These are phyloP conservation scores for Aureobasidium leucospermi DNA, from an alignment of 2,329 filamentous ascomycete species.

Conservation along the genomic window DNA sequence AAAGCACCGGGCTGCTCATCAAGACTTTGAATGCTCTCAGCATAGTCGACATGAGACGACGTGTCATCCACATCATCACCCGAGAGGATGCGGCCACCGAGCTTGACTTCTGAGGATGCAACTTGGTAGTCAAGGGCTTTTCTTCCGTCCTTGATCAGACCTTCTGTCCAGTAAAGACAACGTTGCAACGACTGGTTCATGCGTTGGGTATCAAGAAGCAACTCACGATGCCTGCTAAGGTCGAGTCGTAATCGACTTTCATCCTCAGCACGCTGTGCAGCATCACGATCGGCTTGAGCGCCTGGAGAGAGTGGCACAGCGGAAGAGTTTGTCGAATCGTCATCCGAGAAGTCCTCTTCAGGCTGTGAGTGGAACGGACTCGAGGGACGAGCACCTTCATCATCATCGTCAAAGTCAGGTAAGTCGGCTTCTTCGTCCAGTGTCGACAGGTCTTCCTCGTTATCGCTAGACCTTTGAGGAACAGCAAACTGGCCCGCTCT, in stretches of 20 bases:
- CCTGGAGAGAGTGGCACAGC: conserved; percentile 23
- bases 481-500: conserved; percentile 68
- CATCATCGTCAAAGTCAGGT: conserved; percentile 28
- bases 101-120: conserved; percentile 66
- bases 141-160: conserved; percentile 79
- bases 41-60: conserved; percentile 20
- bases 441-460: background rate
- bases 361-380: conserved; percentile 16
- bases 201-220: conserved; percentile 84
- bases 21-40: conserved; percentile 20
- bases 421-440: conserved; percentile 29
- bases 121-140: conserved; percentile 82
- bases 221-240: conserved; percentile 77
- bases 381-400: conserved; percentile 22
- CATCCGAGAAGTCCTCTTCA: conserved; percentile 20
- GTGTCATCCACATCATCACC: conserved; percentile 49
- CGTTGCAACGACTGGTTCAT: conserved; percentile 91
- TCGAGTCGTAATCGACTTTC: conserved; percentile 80
- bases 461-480: background rate
- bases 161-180: conserved; percentile 83
- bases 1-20: conserved; percentile 16
- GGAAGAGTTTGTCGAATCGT: conserved; percentile 28
- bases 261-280: conserved; percentile 60
- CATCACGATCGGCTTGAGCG: conserved; percentile 36
- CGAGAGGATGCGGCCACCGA: conserved; percentile 72